Percentiles rank a stretch among this genome's conserved stretches.
Evolutionary conservation across 805 yeast species (phyloP).

Genomic region (Cyberlindnera lachancei): DNA sequence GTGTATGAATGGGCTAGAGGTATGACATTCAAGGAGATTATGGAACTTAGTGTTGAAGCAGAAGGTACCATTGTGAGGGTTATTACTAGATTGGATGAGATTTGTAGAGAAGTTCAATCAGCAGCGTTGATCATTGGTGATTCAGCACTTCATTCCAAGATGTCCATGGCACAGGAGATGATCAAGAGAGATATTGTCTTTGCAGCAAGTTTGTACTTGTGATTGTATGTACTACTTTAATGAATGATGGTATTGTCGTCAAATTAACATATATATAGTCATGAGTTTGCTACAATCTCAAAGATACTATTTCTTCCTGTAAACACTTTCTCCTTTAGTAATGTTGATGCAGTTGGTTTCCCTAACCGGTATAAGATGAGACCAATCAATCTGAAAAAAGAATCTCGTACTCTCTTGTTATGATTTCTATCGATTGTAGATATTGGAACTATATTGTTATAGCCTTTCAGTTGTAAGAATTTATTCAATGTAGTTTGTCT

Average conservation of each 20-base stretch:
- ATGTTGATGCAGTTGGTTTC: constrained; percentile 10
- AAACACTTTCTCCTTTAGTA: constrained; percentile 15
- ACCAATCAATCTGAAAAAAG: constrained; percentile 21
- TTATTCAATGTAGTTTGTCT: constrained; percentile 1
- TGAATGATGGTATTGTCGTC: no score
- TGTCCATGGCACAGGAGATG: constrained; percentile 87
- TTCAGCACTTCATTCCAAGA: constrained; percentile 78
- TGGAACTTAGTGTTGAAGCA: constrained; percentile 80
- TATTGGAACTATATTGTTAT: not conserved
- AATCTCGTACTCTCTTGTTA: not conserved
- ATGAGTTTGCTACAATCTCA: constrained; percentile 10
- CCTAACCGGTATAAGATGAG: constrained; percentile 16
- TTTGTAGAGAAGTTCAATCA: constrained; percentile 88
- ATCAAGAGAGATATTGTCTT: constrained; percentile 96
- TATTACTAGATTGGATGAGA: constrained; percentile 87
- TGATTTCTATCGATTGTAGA: not conserved
- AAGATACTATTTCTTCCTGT: constrained; percentile 13
- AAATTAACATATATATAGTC: constrained; percentile 1
- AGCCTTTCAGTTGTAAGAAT: constrained; percentile 1
- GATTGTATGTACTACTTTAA: no score
- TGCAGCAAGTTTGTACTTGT: constrained; percentile 88
- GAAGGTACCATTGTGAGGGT: constrained; percentile 98
- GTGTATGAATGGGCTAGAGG: constrained; percentile 99
- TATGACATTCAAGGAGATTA: constrained; percentile 81
- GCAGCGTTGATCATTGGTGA: constrained; percentile 96